Conservation (phyloP, 2,329 filamentous ascomycete species). For the Trichoderma guizhouense region DNA sequence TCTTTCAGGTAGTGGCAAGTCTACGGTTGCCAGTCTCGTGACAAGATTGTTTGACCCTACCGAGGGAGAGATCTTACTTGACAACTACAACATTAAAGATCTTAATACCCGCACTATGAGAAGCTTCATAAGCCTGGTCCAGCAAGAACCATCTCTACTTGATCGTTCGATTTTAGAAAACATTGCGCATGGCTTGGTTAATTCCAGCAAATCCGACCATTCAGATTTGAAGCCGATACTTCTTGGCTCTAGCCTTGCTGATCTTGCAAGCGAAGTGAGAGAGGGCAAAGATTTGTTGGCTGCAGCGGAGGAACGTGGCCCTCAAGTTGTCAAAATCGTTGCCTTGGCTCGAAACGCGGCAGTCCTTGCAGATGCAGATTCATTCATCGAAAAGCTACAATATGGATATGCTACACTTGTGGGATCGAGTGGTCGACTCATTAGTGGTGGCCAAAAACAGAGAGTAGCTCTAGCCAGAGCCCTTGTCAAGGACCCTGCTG, state of each 20-base stretch:
- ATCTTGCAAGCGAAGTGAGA: constrained; percentile 39
- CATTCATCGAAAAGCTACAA: constrained; percentile 32
- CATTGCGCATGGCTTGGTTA: constrained; percentile 41
- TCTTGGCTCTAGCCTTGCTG: constrained; percentile 41
- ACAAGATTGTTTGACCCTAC: constrained; percentile 62
- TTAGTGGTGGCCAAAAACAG: constrained; percentile 58
- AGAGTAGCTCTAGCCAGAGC: constrained; percentile 60
- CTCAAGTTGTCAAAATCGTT: background rate
- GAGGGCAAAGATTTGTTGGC: constrained; percentile 3
- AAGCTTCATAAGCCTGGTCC: constrained; percentile 54
- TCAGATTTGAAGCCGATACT: constrained; percentile 38
- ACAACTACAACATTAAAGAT: constrained; percentile 44
- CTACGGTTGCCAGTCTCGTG: constrained; percentile 62
- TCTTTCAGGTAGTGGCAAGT: constrained; percentile 65
- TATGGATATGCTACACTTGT: constrained; percentile 20
- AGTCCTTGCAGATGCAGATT: background rate
- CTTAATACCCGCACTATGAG: constrained; percentile 58
- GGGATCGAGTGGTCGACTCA: constrained; percentile 38
- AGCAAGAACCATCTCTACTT: constrained; percentile 61
- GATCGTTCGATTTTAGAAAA: constrained; percentile 55
- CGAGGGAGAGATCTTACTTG: constrained; percentile 37
- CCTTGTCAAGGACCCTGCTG: constrained; percentile 57
- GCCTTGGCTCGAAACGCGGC: constrained; percentile 8
- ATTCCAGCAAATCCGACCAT: constrained; percentile 45
- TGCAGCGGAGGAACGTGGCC: constrained; percentile 13